Evolutionary conservation across 306 rosid genomes (phyloP).

Genomic region (Glycine latifolia): DNA sequence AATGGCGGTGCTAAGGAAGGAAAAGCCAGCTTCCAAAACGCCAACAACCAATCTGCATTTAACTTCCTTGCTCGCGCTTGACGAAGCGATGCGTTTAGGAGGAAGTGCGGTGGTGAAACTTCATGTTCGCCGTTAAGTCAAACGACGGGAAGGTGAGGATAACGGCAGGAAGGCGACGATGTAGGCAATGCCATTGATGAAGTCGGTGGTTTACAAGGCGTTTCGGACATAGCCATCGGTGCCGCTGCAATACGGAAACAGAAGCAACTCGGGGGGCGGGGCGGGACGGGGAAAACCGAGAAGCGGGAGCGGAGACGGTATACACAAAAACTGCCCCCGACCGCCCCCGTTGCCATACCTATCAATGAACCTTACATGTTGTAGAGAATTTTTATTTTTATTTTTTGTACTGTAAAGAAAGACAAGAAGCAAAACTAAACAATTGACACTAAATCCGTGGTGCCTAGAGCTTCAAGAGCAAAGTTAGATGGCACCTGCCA

Average conservation of each 20-base stretch:
- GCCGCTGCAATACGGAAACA: conserved; percentile 65
- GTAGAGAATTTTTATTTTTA: too few relatives aligned
- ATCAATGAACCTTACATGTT: too few relatives aligned
- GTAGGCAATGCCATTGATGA: conserved; percentile 84
- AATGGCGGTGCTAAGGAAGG: conserved; percentile 63
- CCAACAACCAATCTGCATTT: conserved; percentile 80
- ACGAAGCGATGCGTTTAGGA: conserved; percentile 78
- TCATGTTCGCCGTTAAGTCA: conserved; percentile 61
- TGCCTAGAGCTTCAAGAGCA: too few relatives aligned
- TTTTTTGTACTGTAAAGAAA: too few relatives aligned
- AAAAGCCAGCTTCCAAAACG: conserved; percentile 54
- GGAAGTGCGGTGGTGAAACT: conserved; percentile 66
- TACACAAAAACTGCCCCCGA: too few relatives aligned
- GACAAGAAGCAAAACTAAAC: too few relatives aligned
- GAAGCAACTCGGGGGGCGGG: too few relatives aligned
- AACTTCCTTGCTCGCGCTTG: conserved; percentile 72
- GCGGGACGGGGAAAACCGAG: too few relatives aligned
- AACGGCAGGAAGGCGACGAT: conserved; percentile 46
- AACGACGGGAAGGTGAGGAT: conserved; percentile 74
- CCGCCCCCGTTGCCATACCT: too few relatives aligned
- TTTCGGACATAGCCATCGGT: conserved; percentile 91
- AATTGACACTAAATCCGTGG: too few relatives aligned
- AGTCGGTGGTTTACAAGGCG: conserved; percentile 79
- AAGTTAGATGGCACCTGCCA: too few relatives aligned
- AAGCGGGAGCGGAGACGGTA: too few relatives aligned